phyloP scores from a whole-genome alignment of 345 rosid genomes.

The Euphorbia tirucalli region DNA sequence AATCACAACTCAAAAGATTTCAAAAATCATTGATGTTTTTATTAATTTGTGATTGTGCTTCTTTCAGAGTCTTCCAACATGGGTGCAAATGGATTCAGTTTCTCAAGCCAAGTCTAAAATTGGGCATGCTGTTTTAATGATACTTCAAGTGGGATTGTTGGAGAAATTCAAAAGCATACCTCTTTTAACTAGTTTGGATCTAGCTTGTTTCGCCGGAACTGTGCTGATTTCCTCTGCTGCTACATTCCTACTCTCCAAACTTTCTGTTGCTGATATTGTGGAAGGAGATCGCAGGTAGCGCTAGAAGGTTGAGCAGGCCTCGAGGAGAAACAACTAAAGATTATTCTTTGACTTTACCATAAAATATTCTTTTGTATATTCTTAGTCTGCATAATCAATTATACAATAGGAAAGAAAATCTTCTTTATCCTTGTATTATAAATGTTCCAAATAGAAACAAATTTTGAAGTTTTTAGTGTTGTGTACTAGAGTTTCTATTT shows the following conservation, averaged over 20 bases:
- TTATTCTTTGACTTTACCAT: neutral
- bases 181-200: constrained; percentile 47
- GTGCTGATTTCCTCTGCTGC: constrained; percentile 53
- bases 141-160: constrained; percentile 67
- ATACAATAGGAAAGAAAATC: neutral
- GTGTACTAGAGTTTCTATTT: too few relatives aligned
- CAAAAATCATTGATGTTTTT: too few relatives aligned
- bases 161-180: constrained; percentile 62
- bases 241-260: constrained; percentile 56
- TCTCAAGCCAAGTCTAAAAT: constrained; percentile 62
- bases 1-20: too few relatives aligned
- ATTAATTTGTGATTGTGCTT: neutral
- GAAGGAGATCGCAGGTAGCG: constrained; percentile 11
- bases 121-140: constrained; percentile 65
- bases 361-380: constrained; percentile 3
- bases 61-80: constrained; percentile 47
- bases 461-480: constrained; percentile 2
- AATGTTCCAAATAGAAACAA: neutral
- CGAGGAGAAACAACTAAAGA: neutral
- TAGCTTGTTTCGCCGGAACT: constrained; percentile 68
- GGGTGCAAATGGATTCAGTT: constrained; percentile 54
- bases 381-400: too few relatives aligned
- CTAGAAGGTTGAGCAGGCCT: neutral
- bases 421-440: neutral
- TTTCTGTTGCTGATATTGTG: constrained; percentile 28